Base-by-base conservation (phyloP, 1,284 basidiomycete genomes). In the Cerrena zonata region DNA sequence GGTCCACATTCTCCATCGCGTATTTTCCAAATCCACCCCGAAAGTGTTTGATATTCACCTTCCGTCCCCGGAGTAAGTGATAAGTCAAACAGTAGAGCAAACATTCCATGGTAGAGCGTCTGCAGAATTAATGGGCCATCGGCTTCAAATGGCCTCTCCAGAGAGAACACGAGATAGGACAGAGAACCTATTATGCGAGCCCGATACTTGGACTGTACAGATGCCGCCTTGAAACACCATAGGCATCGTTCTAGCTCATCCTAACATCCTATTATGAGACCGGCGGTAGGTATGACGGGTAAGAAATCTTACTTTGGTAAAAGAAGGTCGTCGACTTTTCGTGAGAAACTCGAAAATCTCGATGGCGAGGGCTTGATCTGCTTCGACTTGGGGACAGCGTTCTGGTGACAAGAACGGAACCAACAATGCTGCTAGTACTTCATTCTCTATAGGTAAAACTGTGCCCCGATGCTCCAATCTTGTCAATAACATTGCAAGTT, bases 201-300 rank as follows among this genome's bases (percentile, higher is more conserved):
- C 22, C 79, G 73, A 48, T 74, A 65, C 7, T 58, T 57, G 11
- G 73, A 72, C 11, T 69, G 59, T 12, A 70, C 66, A 4, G 70
- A 64, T 0, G 74, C 77, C 2, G 82, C 82, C 58, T 77, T 78
- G 55, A 78, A 80, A 58, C 84, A 86, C 84, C 84, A 88, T 24
- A 83, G 55, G 55, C 75, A 79, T 18, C 84, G 76, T 51, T 80
- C 78, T 11, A 83, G 53, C 63, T 78, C 73, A 4, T 64, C 68
- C 81, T 82, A 40, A 51, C n/a, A 39, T 24, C n/a, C n/a, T n/a
- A n/a, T n/a, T n/a, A n/a, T 34, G 7, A 45, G 24, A 26, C n/a
- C n/a, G n/a, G n/a, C n/a, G 48, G 22, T 45, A 30, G 40, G 3
- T 5, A 36, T 36, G 22, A 18, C 25, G 19, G 5, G 15, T 4